Evolutionary conservation across 495 filamentous ascomycete genomes (phyloP), one percentile per base, ranked within the genome.

Genomic region (Cercophora sp.): DNA sequence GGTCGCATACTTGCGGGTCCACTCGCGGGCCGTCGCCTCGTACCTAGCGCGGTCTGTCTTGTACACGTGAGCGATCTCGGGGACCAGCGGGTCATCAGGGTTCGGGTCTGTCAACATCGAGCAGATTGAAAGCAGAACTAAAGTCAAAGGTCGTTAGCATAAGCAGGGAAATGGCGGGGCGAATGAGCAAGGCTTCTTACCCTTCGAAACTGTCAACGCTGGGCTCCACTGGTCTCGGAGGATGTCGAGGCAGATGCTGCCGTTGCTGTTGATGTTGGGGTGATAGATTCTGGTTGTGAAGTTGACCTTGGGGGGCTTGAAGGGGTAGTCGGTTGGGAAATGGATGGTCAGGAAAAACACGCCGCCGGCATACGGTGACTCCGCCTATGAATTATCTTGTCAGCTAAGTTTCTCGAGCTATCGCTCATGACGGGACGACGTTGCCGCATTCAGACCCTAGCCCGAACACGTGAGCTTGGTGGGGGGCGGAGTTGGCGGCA

Each of bases 291-390:
- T 85, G 47, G 93, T 98, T 55, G 89, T 96, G 82, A 98, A 98
- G 85, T 96, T 96, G 74, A 98, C 93, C 82, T 98, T 98, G 48
- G 93, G 93, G 34, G 93, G 94, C 84, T 98, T 98, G 83, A 98
- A 98, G 4, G 93, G 93, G 74, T 98, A 98, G 79, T 98, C 93
- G 77, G 93, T 98, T 57, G 93, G 93, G 82, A 98, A 98, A 76
- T 96, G 89, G 64, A 98, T 98, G 52, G 85, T 82, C 47, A 98
- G 79, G 84, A 98, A 98, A 82, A 98, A 98, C 58, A 98, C 92
- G 61, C 93, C 93, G 63, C 90, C 88, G 15, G 89, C 88, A 79
- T 97, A 98, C 71, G 93, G 93, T 54, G 88, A 94, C 73, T 98
- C 93, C 70, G 84, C 79, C 89, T 89, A 59, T 61, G 56, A 19